Evolutionary conservation across 495 filamentous ascomycete genomes (phyloP).

Genomic region (Hypoxylon trugodes): DNA sequence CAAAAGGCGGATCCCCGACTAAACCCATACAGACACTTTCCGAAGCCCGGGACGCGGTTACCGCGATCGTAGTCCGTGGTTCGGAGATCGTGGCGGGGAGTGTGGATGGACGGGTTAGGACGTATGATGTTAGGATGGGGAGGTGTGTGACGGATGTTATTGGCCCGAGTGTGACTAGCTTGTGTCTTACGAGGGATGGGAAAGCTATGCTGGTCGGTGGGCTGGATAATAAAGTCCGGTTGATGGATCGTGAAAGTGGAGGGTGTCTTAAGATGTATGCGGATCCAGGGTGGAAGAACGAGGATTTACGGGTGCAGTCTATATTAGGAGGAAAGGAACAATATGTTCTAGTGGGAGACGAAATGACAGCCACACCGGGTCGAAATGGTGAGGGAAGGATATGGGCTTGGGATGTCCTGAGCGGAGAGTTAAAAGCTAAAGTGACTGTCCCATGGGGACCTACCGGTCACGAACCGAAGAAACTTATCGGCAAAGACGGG

Average conservation of each 20-base stretch:
- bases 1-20: conserved; percentile 60
- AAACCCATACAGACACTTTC: conserved; percentile 80
- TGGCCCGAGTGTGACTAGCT: conserved; percentile 71
- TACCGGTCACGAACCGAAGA: conserved; percentile 60
- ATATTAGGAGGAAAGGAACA: conserved; percentile 77
- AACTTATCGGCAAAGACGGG: conserved; percentile 58
- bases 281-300: conserved; percentile 67
- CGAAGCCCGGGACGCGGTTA: conserved; percentile 83
- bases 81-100: conserved; percentile 74
- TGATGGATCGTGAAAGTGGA: conserved; percentile 83
- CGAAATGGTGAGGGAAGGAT: conserved; percentile 65
- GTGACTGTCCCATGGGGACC: conserved; percentile 68
- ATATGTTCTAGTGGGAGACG: conserved; percentile 84
- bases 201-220: conserved; percentile 77
- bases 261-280: conserved; percentile 76
- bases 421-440: conserved; percentile 70
- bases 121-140: conserved; percentile 90
- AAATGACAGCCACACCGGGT: conserved; percentile 56
- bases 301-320: conserved; percentile 74
- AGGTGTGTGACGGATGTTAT: conserved; percentile 76
- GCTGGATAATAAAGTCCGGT: conserved; percentile 76
- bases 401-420: conserved; percentile 91
- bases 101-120: conserved; percentile 84
- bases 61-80: conserved; percentile 62
- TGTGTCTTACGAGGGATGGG: conserved; percentile 73